Percentiles rank a stretch among this genome's conserved stretches.
These are phyloP conservation scores for Urostyla sp. DNA, from an alignment of 73 alveolate species.

Conservation along the genomic window DNA sequence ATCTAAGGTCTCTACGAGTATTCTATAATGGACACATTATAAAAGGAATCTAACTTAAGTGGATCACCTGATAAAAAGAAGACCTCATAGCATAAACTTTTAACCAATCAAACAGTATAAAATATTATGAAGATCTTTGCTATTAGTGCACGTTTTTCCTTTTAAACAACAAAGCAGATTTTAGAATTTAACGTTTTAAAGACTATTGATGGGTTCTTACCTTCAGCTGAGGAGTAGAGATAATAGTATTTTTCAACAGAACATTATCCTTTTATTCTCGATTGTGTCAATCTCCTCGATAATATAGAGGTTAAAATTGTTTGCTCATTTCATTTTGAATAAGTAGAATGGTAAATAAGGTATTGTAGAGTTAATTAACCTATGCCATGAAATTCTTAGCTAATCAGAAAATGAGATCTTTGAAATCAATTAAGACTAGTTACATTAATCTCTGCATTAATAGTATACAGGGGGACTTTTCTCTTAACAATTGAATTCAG, in stretches of 20 bases:
- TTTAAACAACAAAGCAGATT: constrained; percentile 11
- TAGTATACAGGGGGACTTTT: too few species aligned
- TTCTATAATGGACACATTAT: background rate
- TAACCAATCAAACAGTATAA: constrained; percentile 6
- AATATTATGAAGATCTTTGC: constrained; percentile 11
- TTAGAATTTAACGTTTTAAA: constrained; percentile 19
- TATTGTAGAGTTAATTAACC: background rate
- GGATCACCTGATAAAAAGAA: background rate
- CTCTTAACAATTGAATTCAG: background rate
- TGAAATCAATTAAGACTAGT: background rate
- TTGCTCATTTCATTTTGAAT: constrained; percentile 24
- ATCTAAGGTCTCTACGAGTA: constrained; percentile 13
- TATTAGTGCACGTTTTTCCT: constrained; percentile 4
- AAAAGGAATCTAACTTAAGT: background rate
- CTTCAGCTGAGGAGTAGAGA: constrained; percentile 5
- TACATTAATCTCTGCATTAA: background rate
- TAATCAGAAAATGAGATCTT: constrained; percentile 17
- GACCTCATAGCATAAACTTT: background rate
- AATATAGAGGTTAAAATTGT: constrained; percentile 26
- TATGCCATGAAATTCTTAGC: constrained; percentile 35
- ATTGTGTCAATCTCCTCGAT: background rate
- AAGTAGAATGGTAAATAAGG: constrained; percentile 26
- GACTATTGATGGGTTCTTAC: constrained; percentile 11
- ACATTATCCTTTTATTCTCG: constrained; percentile 39
- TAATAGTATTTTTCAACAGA: constrained; percentile 7